Percentiles rank a stretch among this genome's conserved stretches.
These are phyloP conservation scores for Emericellopsis cladophorae DNA, from an alignment of 2,329 filamentous ascomycete genomes.

Conservation along the genomic window DNA sequence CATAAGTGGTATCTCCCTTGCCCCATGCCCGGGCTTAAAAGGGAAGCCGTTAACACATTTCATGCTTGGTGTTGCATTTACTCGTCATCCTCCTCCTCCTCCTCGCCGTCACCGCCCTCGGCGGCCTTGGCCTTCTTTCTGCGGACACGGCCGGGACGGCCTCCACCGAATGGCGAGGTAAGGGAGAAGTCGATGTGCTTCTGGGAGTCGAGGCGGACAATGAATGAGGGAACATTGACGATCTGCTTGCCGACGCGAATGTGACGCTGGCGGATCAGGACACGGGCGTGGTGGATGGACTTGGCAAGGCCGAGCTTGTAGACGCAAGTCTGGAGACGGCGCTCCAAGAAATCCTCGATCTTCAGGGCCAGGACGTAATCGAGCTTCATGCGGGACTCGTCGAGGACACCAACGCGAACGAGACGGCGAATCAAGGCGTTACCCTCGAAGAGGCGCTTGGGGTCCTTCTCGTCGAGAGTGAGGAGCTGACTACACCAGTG, in stretches of 20 bases:
- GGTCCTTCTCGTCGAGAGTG: slow-evolving; percentile 99
- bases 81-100: slow-evolving; percentile 77
- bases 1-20: slow-evolving; percentile 20
- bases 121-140: slow-evolving; percentile 99
- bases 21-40: slow-evolving; percentile 14
- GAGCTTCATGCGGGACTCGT: slow-evolving; percentile 99
- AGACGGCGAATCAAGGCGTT: slow-evolving; percentile 99
- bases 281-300: slow-evolving; percentile 99
- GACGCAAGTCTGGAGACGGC: slow-evolving; percentile 97
- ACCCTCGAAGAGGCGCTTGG: slow-evolving; percentile 99
- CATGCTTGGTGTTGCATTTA: slow-evolving; percentile 26
- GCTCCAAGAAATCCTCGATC: slow-evolving; percentile 99
- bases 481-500: slow-evolving; percentile 75
- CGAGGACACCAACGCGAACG: slow-evolving; percentile 97
- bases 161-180: slow-evolving; percentile 13
- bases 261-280: slow-evolving; percentile 98
- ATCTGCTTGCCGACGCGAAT: slow-evolving; percentile 99
- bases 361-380: slow-evolving; percentile 99
- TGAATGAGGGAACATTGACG: slow-evolving; percentile 98
- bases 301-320: slow-evolving; percentile 99
- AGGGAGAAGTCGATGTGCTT: slow-evolving; percentile 44
- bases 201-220: slow-evolving; percentile 99
- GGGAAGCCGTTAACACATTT: slow-evolving; percentile 16
- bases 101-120: slow-evolving; percentile 69
- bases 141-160: slow-evolving; percentile 94